These are phyloP conservation scores for Pythium myriotylum DNA, from an alignment of 352 stramenopile species.

Conservation along the genomic window DNA sequence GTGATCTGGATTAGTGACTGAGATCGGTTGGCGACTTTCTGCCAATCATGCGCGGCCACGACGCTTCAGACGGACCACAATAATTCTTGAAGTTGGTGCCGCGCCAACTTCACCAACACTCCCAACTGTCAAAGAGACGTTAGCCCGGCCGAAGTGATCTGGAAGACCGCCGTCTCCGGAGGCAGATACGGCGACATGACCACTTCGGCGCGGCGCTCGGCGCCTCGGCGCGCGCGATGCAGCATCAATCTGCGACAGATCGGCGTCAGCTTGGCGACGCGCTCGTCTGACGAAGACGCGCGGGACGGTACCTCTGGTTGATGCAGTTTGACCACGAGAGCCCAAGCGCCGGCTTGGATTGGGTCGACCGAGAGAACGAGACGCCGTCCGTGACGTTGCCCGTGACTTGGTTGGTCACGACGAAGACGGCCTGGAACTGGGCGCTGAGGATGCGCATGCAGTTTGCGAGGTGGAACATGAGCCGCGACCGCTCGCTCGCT, in stretches of 20 bases:
- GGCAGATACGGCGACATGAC: conserved; percentile 61
- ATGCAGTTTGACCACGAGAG: conserved; percentile 86
- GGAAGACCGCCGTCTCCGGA: conserved; percentile 41
- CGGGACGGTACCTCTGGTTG: conserved; percentile 61
- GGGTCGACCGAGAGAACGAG: conserved; percentile 18
- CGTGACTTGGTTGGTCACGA: conserved; percentile 84
- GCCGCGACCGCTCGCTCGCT: conserved; percentile 60
- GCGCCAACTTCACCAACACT: conserved; percentile 13
- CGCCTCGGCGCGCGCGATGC: conserved; percentile 30
- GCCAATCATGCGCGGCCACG: conserved; percentile 13
- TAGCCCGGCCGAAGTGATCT: conserved; percentile 63
- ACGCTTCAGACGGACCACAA: conserved; percentile 1
- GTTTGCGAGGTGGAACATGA: conserved; percentile 86
- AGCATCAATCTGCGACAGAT: conserved; percentile 52
- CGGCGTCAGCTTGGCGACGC: background rate
- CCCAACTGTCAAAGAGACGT: conserved; percentile 1
- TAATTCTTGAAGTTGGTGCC: conserved; percentile 13
- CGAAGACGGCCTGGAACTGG: conserved; percentile 77
- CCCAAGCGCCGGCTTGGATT: conserved; percentile 62
- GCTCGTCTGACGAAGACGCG: background rate
- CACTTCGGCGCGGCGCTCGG: conserved; percentile 45
- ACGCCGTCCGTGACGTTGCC: conserved; percentile 52
- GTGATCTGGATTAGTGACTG: conserved; percentile 2
- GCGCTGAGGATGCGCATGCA: conserved; percentile 82
- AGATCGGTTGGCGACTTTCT: background rate